A percentile compares a stretch with the other conserved stretches of the same genome.
Evolutionary conservation across 2,329 filamentous ascomycete genomes (phyloP).

Genomic region (Neocucurbitaria cava): DNA sequence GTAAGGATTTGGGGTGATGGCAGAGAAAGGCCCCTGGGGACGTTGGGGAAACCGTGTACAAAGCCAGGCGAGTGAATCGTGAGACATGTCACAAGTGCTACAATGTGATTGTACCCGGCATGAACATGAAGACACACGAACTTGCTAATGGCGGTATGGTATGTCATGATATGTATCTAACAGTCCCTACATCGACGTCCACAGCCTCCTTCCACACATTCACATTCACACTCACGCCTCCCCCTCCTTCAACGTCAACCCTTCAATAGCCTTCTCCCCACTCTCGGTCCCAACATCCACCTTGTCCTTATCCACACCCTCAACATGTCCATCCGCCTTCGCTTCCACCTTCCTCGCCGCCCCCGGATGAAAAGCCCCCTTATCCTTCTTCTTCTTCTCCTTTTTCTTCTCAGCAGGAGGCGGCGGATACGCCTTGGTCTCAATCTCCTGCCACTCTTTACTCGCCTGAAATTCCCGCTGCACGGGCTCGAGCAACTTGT

Average conservation of each 20-base stretch:
- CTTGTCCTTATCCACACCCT: slow-evolving; percentile 51
- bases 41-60: too few relatives aligned
- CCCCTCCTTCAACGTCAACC: slow-evolving; percentile 42
- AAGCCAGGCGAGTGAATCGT: too few relatives aligned
- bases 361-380: slow-evolving; percentile 69
- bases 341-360: slow-evolving; percentile 51
- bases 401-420: slow-evolving; percentile 66
- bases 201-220: too few relatives aligned
- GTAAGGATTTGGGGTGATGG: too few relatives aligned
- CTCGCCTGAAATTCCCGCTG: slow-evolving; percentile 73
- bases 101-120: too few relatives aligned
- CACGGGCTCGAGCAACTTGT: slow-evolving; percentile 78
- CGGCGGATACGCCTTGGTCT: slow-evolving; percentile 82
- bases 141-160: background rate
- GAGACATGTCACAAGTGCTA: too few relatives aligned
- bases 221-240: slow-evolving; percentile 6
- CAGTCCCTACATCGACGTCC: background rate
- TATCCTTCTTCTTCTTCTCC: slow-evolving; percentile 77
- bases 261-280: slow-evolving; percentile 42
- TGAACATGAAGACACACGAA: too few relatives aligned
- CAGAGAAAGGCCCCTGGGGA: too few relatives aligned
- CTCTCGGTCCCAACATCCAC: slow-evolving; percentile 51
- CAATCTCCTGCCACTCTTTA: slow-evolving; percentile 80
- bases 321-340: slow-evolving; percentile 55
- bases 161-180: too few relatives aligned